Conservation (phyloP, 768 basidiomycete genomes). For the Leccinum rimulosum region DNA sequence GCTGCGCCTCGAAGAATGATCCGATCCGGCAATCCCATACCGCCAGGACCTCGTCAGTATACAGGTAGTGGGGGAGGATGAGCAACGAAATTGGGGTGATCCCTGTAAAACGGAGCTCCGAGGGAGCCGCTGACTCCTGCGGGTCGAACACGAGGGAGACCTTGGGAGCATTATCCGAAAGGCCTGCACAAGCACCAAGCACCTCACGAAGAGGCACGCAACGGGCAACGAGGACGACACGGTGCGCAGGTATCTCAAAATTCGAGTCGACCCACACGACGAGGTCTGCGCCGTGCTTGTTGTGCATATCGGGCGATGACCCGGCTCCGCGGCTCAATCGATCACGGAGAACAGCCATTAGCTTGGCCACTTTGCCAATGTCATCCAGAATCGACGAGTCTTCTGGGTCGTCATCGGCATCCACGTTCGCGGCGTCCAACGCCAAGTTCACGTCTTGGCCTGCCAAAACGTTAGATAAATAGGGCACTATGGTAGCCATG, state of each 20-base stretch:
- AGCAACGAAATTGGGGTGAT: slow-evolving; percentile 67
- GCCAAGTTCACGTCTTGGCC: background rate
- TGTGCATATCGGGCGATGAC: slow-evolving; percentile 4
- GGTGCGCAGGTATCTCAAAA: slow-evolving; percentile 58
- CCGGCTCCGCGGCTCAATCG: background rate
- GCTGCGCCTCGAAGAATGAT: slow-evolving; percentile 39
- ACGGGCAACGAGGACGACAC: slow-evolving; percentile 62
- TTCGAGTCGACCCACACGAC: slow-evolving; percentile 45
- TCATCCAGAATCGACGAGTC: slow-evolving; percentile 38
- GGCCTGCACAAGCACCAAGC: slow-evolving; percentile 34
- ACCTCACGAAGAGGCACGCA: slow-evolving; percentile 44
- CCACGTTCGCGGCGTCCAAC: slow-evolving; percentile 1
- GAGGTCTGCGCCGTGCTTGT: slow-evolving; percentile 62
- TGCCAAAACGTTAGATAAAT: slow-evolving; percentile 18
- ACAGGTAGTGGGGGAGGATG: slow-evolving; percentile 81
- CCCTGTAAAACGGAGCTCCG: slow-evolving; percentile 40
- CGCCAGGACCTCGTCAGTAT: slow-evolving; percentile 78
- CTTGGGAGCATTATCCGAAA: slow-evolving; percentile 29
- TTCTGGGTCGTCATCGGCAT: slow-evolving; percentile 37
- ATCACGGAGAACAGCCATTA: slow-evolving; percentile 15
- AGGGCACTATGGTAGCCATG: slow-evolving; percentile 65
- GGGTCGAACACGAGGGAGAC: slow-evolving; percentile 31
- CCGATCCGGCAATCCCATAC: slow-evolving; percentile 80
- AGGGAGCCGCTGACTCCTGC: background rate
- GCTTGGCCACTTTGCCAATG: slow-evolving; percentile 29